phyloP scores from a whole-genome alignment of 306 rosid genomes.

The Urtica urens region DNA sequence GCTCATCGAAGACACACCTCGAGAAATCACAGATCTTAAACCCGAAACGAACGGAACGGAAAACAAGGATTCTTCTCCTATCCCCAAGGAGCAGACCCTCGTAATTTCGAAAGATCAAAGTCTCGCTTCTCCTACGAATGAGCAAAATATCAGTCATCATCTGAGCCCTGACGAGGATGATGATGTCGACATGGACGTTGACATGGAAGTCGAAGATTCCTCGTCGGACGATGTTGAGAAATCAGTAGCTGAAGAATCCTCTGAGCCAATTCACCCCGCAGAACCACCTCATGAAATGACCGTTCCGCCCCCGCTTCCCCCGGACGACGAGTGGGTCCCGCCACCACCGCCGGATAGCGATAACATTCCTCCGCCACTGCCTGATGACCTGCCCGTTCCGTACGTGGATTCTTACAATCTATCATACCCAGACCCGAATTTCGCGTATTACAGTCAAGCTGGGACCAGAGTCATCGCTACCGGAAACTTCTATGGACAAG shows the following conservation, averaged over 20 bases:
- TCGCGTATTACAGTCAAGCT: slow-evolving; percentile 54
- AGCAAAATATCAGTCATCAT: slow-evolving; percentile 31
- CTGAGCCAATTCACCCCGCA: slow-evolving; percentile 23
- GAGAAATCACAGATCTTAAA: neutral
- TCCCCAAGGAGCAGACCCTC: slow-evolving; percentile 29
- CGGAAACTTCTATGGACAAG: slow-evolving; percentile 46
- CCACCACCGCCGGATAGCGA: slow-evolving; percentile 97
- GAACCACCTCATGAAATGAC: slow-evolving; percentile 22
- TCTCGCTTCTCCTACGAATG: slow-evolving; percentile 24
- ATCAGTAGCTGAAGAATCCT: slow-evolving; percentile 19
- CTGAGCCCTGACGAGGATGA: slow-evolving; percentile 34
- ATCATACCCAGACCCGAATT: slow-evolving; percentile 41
- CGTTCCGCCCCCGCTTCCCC: slow-evolving; percentile 76
- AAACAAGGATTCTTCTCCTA: slow-evolving; percentile 16
- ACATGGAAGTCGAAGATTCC: slow-evolving; percentile 90
- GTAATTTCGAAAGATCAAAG: slow-evolving; percentile 17
- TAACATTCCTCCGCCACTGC: slow-evolving; percentile 80
- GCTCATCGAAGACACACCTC: slow-evolving; percentile 7
- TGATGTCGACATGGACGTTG: slow-evolving; percentile 96
- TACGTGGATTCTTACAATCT: slow-evolving; percentile 41
- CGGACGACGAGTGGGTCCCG: slow-evolving; percentile 96
- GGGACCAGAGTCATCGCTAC: slow-evolving; percentile 34
- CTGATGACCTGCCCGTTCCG: slow-evolving; percentile 66
- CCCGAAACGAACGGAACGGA: slow-evolving; percentile 25
- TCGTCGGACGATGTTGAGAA: slow-evolving; percentile 19